Conservation (phyloP, 495 filamentous ascomycete genomes). For the Neurospora sp. region DNA sequence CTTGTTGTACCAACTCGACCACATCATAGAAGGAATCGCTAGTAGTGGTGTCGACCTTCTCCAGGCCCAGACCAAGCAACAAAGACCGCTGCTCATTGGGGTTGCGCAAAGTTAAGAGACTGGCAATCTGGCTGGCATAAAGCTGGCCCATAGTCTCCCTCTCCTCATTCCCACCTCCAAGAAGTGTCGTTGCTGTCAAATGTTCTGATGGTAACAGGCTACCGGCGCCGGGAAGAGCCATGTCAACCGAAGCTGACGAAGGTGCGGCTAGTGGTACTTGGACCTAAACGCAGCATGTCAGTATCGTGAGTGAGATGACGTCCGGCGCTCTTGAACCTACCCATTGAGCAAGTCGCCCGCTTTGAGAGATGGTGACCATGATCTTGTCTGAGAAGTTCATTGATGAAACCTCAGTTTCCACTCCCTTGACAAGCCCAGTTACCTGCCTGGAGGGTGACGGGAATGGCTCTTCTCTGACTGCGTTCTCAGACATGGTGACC, state of each 20-base stretch:
- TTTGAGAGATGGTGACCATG: slow-evolving; percentile 78
- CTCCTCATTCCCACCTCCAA: slow-evolving; percentile 73
- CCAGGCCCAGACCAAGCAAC: slow-evolving; percentile 72
- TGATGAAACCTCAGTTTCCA: slow-evolving; percentile 59
- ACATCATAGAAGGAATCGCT: slow-evolving; percentile 73
- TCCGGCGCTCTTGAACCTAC: slow-evolving; percentile 35
- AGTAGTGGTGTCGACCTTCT: slow-evolving; percentile 43
- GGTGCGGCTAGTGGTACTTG: slow-evolving; percentile 73
- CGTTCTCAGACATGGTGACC: slow-evolving; percentile 13
- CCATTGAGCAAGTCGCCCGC: slow-evolving; percentile 85
- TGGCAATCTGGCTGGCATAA: slow-evolving; percentile 80
- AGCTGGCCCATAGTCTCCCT: slow-evolving; percentile 80
- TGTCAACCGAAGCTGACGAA: slow-evolving; percentile 48
- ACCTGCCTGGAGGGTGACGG: slow-evolving; percentile 65
- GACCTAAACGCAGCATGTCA: slow-evolving; percentile 42
- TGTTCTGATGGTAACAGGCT: slow-evolving; percentile 64
- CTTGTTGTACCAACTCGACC: slow-evolving; percentile 65
- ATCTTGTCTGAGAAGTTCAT: slow-evolving; percentile 85
- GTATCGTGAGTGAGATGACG: not conserved
- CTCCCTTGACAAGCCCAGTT: slow-evolving; percentile 52
- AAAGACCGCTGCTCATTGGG: slow-evolving; percentile 70
- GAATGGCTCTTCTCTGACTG: slow-evolving; percentile 42
- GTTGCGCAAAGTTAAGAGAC: slow-evolving; percentile 57
- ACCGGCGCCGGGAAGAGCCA: slow-evolving; percentile 41
- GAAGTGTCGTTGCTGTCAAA: slow-evolving; percentile 76